These are phyloP conservation scores for Yamadazyma trypodendri DNA, from an alignment of 1,139 yeast species.

Conservation along the genomic window DNA sequence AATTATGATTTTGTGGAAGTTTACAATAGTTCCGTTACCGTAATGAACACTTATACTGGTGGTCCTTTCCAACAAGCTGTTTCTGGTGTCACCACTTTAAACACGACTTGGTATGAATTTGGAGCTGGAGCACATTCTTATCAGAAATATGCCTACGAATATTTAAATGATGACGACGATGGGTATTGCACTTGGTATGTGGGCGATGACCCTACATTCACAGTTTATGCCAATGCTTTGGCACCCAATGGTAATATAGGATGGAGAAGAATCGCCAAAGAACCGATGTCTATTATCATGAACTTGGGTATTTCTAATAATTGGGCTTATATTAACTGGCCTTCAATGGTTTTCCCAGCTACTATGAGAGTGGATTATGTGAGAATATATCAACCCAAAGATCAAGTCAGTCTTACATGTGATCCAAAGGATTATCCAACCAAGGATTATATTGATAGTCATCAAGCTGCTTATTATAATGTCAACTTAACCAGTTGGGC, in stretches of 20 bases:
- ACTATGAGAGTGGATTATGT: conserved; percentile 71
- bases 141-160: conserved; percentile 80
- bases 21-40: conserved; percentile 57
- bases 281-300: conserved; percentile 80
- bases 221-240: conserved; percentile 59
- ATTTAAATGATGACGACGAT: conserved; percentile 57
- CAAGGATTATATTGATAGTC: conserved; percentile 64
- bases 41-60: conserved; percentile 76
- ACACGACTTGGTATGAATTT: conserved; percentile 71
- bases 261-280: conserved; percentile 71
- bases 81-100: conserved; percentile 69
- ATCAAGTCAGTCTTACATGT: conserved; percentile 55
- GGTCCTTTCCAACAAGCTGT: conserved; percentile 87
- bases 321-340: conserved; percentile 87
- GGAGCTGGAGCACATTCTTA: conserved; percentile 47
- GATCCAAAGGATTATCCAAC: conserved; percentile 79
- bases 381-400: conserved; percentile 72
- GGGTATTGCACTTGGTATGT: conserved; percentile 86
- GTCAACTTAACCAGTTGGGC: conserved; percentile 65
- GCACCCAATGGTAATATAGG: conserved; percentile 84
- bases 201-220: conserved; percentile 65
- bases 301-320: conserved; percentile 77
- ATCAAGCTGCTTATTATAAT: conserved; percentile 61
- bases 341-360: conserved; percentile 64
- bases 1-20: conserved; percentile 71